phyloP scores from a whole-genome alignment of 2,329 filamentous ascomycete species.

The Neocucurbitaria cava region DNA sequence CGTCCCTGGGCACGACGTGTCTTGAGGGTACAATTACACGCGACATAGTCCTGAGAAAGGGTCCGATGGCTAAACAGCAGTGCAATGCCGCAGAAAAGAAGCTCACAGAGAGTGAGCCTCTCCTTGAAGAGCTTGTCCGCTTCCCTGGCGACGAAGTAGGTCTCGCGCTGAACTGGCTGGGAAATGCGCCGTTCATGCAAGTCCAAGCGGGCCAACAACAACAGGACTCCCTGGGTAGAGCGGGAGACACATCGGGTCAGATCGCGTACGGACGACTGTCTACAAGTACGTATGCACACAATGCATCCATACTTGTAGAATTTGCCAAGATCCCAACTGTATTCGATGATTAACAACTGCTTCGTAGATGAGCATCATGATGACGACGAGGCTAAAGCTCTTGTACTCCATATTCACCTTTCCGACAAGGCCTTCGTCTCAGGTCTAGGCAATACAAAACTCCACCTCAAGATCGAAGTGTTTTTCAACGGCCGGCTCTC shows the following conservation, averaged over 20 bases:
- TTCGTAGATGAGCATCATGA: background rate
- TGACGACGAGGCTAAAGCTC: constrained; percentile 20
- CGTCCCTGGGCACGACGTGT: constrained; percentile 30
- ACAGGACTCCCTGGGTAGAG: background rate
- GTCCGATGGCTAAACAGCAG: constrained; percentile 24
- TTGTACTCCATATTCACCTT: constrained; percentile 41
- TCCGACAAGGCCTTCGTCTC: constrained; percentile 38
- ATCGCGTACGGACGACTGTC: background rate
- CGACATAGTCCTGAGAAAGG: constrained; percentile 29
- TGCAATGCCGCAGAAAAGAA: constrained; percentile 27
- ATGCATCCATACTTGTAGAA: background rate
- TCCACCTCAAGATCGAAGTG: constrained; percentile 56
- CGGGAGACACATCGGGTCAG: background rate
- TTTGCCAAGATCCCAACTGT: background rate
- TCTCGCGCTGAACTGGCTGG: constrained; percentile 39
- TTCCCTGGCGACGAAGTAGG: constrained; percentile 32
- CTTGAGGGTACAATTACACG: constrained; percentile 37
- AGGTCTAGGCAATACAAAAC: constrained; percentile 25
- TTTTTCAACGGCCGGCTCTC: constrained; percentile 56
- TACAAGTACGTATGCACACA: background rate
- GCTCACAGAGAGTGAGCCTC: constrained; percentile 22
- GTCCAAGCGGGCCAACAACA: constrained; percentile 21
- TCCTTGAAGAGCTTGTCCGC: constrained; percentile 33
- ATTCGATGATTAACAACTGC: background rate
- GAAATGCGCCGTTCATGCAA: constrained; percentile 42